These are phyloP conservation scores for Aquilaria sinensis DNA, from an alignment of 345 rosid genomes.

Conservation along the genomic window DNA sequence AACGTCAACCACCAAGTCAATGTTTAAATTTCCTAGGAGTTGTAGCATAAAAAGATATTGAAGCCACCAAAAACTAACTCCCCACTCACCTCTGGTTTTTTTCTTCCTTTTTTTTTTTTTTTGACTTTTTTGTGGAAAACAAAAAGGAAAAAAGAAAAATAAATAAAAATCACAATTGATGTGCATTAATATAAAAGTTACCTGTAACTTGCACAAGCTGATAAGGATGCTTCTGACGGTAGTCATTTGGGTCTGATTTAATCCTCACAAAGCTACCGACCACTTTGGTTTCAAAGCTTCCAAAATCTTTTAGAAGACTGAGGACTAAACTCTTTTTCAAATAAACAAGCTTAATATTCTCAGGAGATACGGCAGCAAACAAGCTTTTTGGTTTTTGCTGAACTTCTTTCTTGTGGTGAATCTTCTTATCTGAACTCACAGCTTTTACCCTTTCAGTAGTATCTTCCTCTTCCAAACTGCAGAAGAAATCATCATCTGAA, in stretches of 20 bases:
- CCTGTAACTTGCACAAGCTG: slow-evolving; percentile 73
- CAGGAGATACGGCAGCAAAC: slow-evolving; percentile 60
- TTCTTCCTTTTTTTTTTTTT: too few species aligned
- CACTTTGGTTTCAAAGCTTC: slow-evolving; percentile 46
- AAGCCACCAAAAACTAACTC: too few species aligned
- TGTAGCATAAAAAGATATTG: too few species aligned
- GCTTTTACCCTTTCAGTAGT: slow-evolving; percentile 7
- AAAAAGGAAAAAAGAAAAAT: too few species aligned
- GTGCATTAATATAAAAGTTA: slow-evolving; percentile 15
- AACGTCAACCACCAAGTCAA: too few species aligned
- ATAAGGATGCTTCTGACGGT: slow-evolving; percentile 56
- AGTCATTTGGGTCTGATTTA: slow-evolving; percentile 67
- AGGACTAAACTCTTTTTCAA: slow-evolving; percentile 63
- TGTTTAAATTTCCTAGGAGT: too few species aligned
- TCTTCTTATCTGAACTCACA: slow-evolving; percentile 22
- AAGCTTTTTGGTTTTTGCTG: slow-evolving; percentile 33
- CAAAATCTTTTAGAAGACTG: slow-evolving; percentile 41
- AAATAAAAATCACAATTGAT: too few species aligned
- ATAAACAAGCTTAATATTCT: slow-evolving; percentile 63
- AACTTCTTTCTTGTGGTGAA: slow-evolving; percentile 21
- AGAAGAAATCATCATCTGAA: slow-evolving; percentile 38
- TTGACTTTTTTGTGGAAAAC: too few species aligned
- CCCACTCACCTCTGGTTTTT: too few species aligned
- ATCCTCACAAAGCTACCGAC: slow-evolving; percentile 67
- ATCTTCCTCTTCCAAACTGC: slow-evolving; percentile 40